These are phyloP conservation scores for Trametes sp. DNA, from an alignment of 1,284 basidiomycete genomes.

Conservation along the genomic window DNA sequence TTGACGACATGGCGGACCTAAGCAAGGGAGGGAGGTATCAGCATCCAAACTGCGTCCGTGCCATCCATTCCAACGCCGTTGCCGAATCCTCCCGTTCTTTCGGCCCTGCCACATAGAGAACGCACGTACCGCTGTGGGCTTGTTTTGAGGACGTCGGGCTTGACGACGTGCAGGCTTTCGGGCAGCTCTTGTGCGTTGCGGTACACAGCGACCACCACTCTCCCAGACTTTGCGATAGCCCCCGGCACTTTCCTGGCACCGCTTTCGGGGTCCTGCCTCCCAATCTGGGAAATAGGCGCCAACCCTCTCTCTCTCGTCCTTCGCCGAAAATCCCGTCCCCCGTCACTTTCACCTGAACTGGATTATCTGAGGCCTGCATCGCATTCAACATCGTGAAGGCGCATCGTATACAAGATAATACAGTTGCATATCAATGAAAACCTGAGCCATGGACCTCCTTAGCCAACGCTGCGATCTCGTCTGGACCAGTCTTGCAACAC, in stretches of 20 bases:
- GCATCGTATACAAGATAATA: too few species aligned
- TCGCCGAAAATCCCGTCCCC: too few species aligned
- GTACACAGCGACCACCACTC: slow-evolving; percentile 34
- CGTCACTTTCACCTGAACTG: too few species aligned
- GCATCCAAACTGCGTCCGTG: slow-evolving; percentile 42
- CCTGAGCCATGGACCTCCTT: slow-evolving; percentile 4
- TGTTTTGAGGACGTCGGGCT: slow-evolving; percentile 45
- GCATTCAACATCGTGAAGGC: too few species aligned
- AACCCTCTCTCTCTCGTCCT: too few species aligned
- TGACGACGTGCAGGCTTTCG: slow-evolving; percentile 45
- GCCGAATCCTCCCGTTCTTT: slow-evolving; percentile 41
- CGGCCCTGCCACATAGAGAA: slow-evolving; percentile 26
- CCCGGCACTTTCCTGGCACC: slow-evolving; percentile 29
- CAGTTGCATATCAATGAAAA: too few species aligned
- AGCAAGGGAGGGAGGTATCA: slow-evolving; percentile 32
- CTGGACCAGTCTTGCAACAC: slow-evolving; percentile 84
- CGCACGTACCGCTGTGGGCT: slow-evolving; percentile 44
- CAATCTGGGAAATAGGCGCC: not conserved
- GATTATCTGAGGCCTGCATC: too few species aligned
- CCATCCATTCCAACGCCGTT: slow-evolving; percentile 42
- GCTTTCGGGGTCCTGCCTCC: slow-evolving; percentile 23
- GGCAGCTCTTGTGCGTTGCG: slow-evolving; percentile 38
- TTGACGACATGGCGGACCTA: slow-evolving; percentile 71
- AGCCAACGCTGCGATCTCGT: slow-evolving; percentile 52
- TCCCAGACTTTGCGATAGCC: slow-evolving; percentile 27